These are phyloP conservation scores for Aspergillus ellipticus DNA, from an alignment of 495 filamentous ascomycete genomes.

Conservation along the genomic window DNA sequence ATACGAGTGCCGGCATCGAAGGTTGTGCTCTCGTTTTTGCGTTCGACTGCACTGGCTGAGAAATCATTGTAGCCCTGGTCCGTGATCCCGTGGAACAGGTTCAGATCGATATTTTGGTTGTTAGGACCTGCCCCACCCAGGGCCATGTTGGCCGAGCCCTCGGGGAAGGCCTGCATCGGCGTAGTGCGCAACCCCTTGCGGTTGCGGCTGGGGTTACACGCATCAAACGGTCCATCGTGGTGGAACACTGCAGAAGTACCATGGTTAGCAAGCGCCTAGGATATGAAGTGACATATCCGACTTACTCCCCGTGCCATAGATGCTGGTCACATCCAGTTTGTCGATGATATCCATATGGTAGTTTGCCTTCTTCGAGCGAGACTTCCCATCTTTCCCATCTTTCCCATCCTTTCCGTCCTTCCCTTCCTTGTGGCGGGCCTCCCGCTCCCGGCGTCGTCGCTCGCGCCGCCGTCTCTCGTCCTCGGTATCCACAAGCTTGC, in stretches of 20 bases:
- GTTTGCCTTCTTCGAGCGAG: constrained; percentile 43
- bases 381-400: background rate
- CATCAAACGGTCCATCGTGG: constrained; percentile 97
- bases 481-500: constrained; percentile 61
- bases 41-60: constrained; percentile 36
- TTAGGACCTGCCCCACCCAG: constrained; percentile 84
- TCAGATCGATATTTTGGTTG: constrained; percentile 77
- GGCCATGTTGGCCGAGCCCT: constrained; percentile 85
- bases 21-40: constrained; percentile 39
- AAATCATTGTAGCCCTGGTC: constrained; percentile 87
- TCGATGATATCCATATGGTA: constrained; percentile 89
- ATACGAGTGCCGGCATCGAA: constrained; percentile 58
- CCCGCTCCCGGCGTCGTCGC: constrained; percentile 63
- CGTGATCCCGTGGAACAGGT: constrained; percentile 73
- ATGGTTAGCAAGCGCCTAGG: constrained; percentile 6
- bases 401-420: constrained; percentile 14
- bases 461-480: constrained; percentile 76
- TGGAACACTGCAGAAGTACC: constrained; percentile 75
- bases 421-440: constrained; percentile 58
- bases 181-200: constrained; percentile 76
- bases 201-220: constrained; percentile 94
- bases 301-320: constrained; percentile 92
- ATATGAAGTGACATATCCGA: constrained; percentile 19
- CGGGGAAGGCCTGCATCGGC: constrained; percentile 95
- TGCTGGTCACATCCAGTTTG: constrained; percentile 93